Conservation (phyloP, 23 red algal species). For the Gracilariopsis chorda region DNA sequence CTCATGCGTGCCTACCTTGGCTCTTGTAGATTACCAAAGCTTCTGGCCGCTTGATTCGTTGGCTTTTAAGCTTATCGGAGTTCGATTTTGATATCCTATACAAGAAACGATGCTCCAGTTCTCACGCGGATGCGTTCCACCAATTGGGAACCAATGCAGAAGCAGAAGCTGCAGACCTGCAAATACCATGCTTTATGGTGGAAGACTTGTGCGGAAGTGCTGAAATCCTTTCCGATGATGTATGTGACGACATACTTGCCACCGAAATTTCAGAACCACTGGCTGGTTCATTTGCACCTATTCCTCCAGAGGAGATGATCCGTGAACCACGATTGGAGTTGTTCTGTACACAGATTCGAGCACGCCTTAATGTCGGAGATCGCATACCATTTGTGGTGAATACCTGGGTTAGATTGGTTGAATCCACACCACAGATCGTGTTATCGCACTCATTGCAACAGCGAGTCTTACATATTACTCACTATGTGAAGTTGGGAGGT, state of each 20-base stretch:
- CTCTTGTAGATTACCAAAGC: neutral
- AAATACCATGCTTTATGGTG: neutral
- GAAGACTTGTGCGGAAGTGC: neutral
- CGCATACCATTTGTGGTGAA: neutral
- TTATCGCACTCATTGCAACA: neutral
- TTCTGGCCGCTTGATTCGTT: neutral
- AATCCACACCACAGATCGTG: neutral
- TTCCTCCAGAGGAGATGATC: slow-evolving; percentile 19
- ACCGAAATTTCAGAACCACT: too few relatives aligned
- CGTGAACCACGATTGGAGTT: neutral
- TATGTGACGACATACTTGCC: too few relatives aligned
- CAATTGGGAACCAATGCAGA: neutral
- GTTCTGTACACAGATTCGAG: neutral
- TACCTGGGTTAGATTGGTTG: neutral
- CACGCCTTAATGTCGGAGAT: neutral
- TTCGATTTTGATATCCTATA: neutral
- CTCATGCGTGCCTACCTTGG: neutral
- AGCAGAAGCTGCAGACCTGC: neutral
- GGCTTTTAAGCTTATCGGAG: neutral
- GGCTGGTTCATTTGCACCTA: neutral
- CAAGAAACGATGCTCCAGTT: neutral
- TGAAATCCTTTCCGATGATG: too few relatives aligned
- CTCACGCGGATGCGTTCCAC: neutral
- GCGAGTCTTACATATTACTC: neutral
- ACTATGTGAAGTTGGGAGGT: neutral